These are phyloP conservation scores for Zasmidium citrigriseum DNA, from an alignment of 2,329 filamentous ascomycete species.

Conservation along the genomic window DNA sequence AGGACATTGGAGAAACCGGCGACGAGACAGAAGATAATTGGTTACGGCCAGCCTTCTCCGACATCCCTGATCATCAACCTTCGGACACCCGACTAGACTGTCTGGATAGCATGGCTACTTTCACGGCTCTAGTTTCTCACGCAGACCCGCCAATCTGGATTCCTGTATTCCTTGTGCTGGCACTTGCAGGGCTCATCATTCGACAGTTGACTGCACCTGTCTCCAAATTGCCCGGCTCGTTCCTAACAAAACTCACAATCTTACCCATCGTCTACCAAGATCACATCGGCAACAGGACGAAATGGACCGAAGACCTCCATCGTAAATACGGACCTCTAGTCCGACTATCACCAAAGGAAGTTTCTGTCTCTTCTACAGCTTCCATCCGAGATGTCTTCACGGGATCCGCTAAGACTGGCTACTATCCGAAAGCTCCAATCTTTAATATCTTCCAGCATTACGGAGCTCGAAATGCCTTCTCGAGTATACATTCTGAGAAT, in stretches of 20 bases:
- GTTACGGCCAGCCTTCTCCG: no score
- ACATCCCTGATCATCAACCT: no score
- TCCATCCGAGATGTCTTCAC: background rate
- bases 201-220: background rate
- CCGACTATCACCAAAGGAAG: background rate
- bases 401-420: background rate
- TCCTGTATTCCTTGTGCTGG: background rate
- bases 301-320: background rate
- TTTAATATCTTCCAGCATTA: conserved; percentile 4
- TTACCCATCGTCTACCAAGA: background rate
- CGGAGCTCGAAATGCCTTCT: conserved; percentile 2
- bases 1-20: no score
- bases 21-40: no score
- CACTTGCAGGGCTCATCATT: background rate
- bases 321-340: background rate
- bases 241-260: background rate
- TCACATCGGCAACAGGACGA: background rate
- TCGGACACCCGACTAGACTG: no score
- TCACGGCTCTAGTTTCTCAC: no score
- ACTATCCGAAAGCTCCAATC: conserved; percentile 1
- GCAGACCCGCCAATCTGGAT: no score
- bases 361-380: background rate
- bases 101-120: no score
- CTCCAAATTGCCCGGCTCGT: background rate
- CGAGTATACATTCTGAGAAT: background rate